A percentile compares a stretch with the other conserved stretches of the same genome.
Evolutionary conservation across 108 stramenopile genomes (phyloP).

Genomic region (Mediolabrus comicus): DNA sequence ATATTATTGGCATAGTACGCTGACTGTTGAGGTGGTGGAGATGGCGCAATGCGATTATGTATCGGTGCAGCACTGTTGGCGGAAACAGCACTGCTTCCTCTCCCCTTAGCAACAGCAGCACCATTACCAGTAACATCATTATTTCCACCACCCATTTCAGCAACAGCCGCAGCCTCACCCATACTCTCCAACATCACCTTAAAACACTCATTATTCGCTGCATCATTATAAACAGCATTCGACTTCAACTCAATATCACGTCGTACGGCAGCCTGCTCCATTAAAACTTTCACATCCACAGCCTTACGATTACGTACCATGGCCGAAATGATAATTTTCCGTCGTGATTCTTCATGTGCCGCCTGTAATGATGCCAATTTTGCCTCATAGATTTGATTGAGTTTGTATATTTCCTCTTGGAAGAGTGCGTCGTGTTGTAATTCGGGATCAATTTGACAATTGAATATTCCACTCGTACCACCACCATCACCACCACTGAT

Average conservation of each 20-base stretch:
- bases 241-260: slow-evolving; percentile 47
- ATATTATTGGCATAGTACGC: too few relatives aligned
- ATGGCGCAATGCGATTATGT: neutral
- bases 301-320: slow-evolving; percentile 67
- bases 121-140: neutral
- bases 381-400: slow-evolving; percentile 70
- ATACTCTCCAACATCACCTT: neutral
- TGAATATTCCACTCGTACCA: slow-evolving; percentile 37
- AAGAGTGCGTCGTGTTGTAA: slow-evolving; percentile 65
- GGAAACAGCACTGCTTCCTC: neutral
- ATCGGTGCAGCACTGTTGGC: neutral
- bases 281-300: slow-evolving; percentile 70
- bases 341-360: slow-evolving; percentile 80
- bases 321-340: slow-evolving; percentile 80
- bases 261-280: slow-evolving; percentile 71
- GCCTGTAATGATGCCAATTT: slow-evolving; percentile 63
- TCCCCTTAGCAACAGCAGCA: neutral
- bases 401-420: slow-evolving; percentile 62
- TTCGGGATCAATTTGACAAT: slow-evolving; percentile 60
- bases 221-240: slow-evolving; percentile 28
- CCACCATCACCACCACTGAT: neutral
- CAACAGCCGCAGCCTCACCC: neutral
- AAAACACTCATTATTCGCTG: slow-evolving; percentile 40
- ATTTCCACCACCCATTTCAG: neutral
- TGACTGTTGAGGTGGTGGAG: neutral